Evolutionary conservation across 148 eudicot genomes (phyloP).

Genomic region (Euryodendron excelsum): DNA sequence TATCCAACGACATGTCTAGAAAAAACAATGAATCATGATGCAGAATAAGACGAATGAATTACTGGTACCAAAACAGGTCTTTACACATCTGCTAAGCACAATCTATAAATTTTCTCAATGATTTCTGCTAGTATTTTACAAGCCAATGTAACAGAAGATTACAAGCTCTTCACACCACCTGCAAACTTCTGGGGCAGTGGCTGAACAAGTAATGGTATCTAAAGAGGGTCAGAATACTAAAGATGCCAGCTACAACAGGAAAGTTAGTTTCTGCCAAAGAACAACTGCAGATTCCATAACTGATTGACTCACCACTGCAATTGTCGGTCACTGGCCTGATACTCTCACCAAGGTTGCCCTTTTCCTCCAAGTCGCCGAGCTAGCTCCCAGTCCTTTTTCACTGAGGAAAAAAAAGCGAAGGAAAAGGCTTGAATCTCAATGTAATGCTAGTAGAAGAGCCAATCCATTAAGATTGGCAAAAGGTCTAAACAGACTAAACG

Average conservation of each 20-base stretch:
- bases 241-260: conserved; percentile 4
- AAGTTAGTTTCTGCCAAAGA: neutral
- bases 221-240: neutral
- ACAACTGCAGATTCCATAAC: neutral
- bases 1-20: too few species aligned
- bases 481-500: neutral
- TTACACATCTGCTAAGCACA: too few species aligned
- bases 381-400: conserved; percentile 70
- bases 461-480: neutral
- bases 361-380: conserved; percentile 75
- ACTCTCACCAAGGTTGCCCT: conserved; percentile 52
- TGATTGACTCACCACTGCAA: neutral
- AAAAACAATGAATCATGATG: too few species aligned
- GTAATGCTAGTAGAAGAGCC: neutral
- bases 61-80: too few species aligned
- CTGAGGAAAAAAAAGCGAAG: conserved; percentile 29
- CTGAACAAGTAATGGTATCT: neutral
- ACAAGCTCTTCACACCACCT: neutral
- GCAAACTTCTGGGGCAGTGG: neutral
- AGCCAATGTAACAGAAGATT: neutral
- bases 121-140: too few species aligned
- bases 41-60: too few species aligned
- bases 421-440: neutral
- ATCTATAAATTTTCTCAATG: too few species aligned
- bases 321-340: neutral